These are phyloP conservation scores for Fusarium haematococcum DNA, from an alignment of 2,329 filamentous ascomycete species.

Conservation along the genomic window DNA sequence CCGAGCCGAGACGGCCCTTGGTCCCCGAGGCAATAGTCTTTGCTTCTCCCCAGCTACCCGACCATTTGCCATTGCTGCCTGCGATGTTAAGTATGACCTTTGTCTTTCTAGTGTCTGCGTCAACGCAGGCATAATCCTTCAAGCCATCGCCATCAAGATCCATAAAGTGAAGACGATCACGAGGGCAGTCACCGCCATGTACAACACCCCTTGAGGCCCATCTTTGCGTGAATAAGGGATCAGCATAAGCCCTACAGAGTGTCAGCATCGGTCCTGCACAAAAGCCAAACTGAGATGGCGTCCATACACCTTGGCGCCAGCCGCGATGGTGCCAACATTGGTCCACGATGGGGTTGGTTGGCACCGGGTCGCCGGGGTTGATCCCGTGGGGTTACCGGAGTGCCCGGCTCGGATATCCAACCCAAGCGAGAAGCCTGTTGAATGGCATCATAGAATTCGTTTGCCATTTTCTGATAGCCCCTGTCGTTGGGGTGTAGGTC, in stretches of 20 bases:
- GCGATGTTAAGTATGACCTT: neutral
- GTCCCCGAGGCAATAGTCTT: neutral
- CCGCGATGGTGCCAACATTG: neutral
- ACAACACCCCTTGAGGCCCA: neutral
- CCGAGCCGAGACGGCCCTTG: neutral
- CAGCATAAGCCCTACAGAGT: neutral
- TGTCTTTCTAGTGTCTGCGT: neutral
- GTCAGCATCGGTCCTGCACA: neutral
- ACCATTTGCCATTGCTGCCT: neutral
- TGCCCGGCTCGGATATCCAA: neutral
- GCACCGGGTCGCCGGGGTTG: neutral
- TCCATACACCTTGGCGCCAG: constrained; percentile 1
- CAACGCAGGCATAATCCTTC: constrained; percentile 9
- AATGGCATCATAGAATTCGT: neutral
- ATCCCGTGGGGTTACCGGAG: neutral
- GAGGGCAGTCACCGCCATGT: neutral
- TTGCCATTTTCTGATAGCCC: neutral
- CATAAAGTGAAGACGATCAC: constrained; percentile 1
- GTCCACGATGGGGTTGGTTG: constrained; percentile 1
- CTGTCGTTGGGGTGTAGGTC: neutral
- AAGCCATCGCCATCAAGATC: constrained; percentile 12
- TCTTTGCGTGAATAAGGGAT: neutral
- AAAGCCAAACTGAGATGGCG: neutral
- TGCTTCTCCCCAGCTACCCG: neutral
- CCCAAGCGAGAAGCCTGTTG: neutral